phyloP scores from a whole-genome alignment of 2,329 filamentous ascomycete species.

The Alternaria brassicae region DNA sequence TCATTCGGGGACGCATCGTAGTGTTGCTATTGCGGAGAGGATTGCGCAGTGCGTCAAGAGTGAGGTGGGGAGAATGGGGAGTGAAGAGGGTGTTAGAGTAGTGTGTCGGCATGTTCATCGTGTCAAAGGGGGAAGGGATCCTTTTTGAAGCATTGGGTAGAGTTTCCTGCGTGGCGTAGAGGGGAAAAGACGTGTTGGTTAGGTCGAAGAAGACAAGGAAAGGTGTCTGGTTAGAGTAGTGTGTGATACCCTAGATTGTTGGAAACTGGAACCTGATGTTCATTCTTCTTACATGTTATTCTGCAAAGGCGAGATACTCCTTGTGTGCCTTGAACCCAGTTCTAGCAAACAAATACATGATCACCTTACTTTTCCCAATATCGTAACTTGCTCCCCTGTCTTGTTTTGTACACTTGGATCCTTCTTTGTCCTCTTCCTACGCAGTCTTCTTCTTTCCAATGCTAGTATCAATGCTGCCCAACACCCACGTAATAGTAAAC shows the following conservation, averaged over 20 bases:
- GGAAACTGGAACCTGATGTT: constrained; percentile 18
- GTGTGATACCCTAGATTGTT: constrained; percentile 7
- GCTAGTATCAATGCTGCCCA: constrained; percentile 81
- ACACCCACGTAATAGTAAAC: constrained; percentile 75
- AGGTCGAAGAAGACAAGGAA: background rate
- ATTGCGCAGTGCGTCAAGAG: constrained; percentile 31
- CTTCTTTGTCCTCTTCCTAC: constrained; percentile 16
- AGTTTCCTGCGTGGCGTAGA: background rate
- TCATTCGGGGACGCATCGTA: constrained; percentile 40
- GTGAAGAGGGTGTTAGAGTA: constrained; percentile 27
- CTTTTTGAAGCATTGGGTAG: constrained; percentile 18
- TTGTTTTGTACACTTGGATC: background rate
- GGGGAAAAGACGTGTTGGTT: background rate
- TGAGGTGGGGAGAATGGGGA: constrained; percentile 20
- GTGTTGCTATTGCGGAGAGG: constrained; percentile 40
- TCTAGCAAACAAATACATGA: constrained; percentile 3
- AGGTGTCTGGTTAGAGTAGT: background rate
- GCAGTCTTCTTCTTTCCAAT: constrained; percentile 67
- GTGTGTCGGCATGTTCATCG: constrained; percentile 41
- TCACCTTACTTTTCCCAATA: background rate
- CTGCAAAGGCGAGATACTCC: background rate
- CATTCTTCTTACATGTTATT: constrained; percentile 31
- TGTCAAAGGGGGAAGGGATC: constrained; percentile 27
- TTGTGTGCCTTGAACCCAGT: constrained; percentile 9
- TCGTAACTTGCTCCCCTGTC: background rate